A percentile compares a stretch with the other conserved stretches of the same genome.
Conservation (phyloP, 306 rosid genomes). For the Herpetospermum pedunculosum region DNA sequence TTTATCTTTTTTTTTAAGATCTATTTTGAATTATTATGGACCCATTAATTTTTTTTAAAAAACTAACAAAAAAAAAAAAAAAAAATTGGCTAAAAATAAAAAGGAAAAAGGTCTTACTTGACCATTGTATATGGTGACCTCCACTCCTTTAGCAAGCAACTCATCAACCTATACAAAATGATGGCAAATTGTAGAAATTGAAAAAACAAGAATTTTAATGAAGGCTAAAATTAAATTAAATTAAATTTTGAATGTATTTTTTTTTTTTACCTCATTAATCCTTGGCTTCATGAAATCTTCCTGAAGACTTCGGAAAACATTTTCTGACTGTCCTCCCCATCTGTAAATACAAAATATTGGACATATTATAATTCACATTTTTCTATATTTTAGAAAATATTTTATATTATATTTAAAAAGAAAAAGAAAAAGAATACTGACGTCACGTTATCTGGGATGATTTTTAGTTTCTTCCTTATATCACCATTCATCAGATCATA, state of each 20-base stretch:
- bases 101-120: no score
- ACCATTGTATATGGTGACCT: conserved; percentile 80
- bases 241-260: neutral
- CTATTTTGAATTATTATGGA: no score
- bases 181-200: neutral
- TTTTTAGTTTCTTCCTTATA: conserved; percentile 54
- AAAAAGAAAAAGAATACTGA: neutral
- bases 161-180: conserved; percentile 49
- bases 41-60: no score
- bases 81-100: no score
- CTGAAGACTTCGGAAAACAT: conserved; percentile 24
- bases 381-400: neutral
- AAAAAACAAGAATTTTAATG: neutral
- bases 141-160: conserved; percentile 68
- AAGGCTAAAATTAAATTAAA: neutral
- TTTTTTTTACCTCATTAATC: conserved; percentile 50
- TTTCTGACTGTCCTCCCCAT: conserved; percentile 53
- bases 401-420: neutral
- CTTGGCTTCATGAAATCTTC: conserved; percentile 91
- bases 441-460: conserved; percentile 60
- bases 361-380: neutral
- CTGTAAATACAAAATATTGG: conserved; percentile 16
- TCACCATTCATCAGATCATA: conserved; percentile 49
- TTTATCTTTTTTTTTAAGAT: no score
- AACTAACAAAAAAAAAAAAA: no score